phyloP scores from a whole-genome alignment of 352 stramenopile genomes.

The Phytophthora fragariae region DNA sequence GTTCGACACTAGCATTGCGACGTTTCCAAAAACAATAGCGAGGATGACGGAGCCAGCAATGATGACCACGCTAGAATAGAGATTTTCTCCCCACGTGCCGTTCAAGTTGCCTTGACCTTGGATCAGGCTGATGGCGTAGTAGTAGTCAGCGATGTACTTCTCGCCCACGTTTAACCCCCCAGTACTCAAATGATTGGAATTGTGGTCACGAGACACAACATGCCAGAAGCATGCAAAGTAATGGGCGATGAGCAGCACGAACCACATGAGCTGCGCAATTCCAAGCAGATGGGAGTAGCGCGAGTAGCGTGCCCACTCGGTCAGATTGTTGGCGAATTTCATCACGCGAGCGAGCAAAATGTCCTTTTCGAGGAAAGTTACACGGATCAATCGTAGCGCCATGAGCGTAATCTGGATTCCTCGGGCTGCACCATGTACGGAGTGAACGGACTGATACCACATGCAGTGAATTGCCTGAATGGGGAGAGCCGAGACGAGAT shows the following conservation, averaged over 20 bases:
- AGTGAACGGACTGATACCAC: neutral
- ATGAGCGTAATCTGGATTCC: constrained; percentile 22
- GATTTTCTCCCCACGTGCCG: constrained; percentile 27
- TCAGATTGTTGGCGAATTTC: constrained; percentile 32
- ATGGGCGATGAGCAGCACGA: constrained; percentile 52
- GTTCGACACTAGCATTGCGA: constrained; percentile 63
- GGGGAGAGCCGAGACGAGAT: constrained; percentile 22
- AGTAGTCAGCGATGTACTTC: constrained; percentile 49
- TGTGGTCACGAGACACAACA: constrained; percentile 14
- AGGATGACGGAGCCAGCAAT: constrained; percentile 56
- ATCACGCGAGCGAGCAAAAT: constrained; percentile 14
- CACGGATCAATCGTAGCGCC: constrained; percentile 19
- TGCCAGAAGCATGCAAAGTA: constrained; percentile 60
- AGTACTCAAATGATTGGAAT: fast-evolving
- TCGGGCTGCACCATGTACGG: neutral
- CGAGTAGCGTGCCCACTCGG: constrained; percentile 39
- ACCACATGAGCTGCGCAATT: constrained; percentile 42
- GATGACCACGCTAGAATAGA: constrained; percentile 47
- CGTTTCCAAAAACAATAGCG: constrained; percentile 64
- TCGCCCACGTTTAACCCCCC: constrained; percentile 1
- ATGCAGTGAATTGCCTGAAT: neutral
- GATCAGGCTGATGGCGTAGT: constrained; percentile 46
- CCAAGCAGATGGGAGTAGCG: constrained; percentile 42
- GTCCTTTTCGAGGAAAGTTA: constrained; percentile 19
- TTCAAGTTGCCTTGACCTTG: constrained; percentile 53